Evolutionary conservation across 495 filamentous ascomycete genomes (phyloP), one percentile per base, ranked within the genome.

Genomic region (Tuber umbilicatum): DNA sequence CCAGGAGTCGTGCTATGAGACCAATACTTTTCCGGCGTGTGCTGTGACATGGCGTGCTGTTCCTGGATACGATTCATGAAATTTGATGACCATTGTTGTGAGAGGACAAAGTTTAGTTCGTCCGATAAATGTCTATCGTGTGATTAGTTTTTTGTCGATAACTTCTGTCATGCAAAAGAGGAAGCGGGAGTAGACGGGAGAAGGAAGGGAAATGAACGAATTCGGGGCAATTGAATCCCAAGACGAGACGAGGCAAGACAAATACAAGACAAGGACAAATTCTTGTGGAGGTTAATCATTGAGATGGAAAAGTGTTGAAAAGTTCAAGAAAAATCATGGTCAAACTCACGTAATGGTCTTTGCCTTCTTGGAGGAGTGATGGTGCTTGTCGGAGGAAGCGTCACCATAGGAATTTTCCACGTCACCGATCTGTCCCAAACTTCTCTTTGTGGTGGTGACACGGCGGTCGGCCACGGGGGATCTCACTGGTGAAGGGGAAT

Each of bases 341-440:
- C 55, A 64, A 64, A 79, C 77, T 79, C 72, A 79, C 77, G 76
- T 70, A 79, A 79, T 79, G 45, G 74, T 72, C 55, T 68, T 76
- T 74, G 69, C 42, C 73, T 74, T 78, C 74, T 69, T 70, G 42
- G 70, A 68, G 69, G 78, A 74, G 75, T 69, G 69, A 69, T 47
- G 55, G 41, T 60, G 50, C 55, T 35, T 19, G 55, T 64, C 55
- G 27, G 55, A 64, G 27, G 55, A 64, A 64, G 17, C 17, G 12
- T 64, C 14, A 14, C 27, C 27, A 35, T 64, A 35, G 55, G 55
- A 35, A 35, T 35, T 74, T 79, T 79, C 77, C 77, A 79, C 77
- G 77, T 79, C 77, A 79, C 77, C 60, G 70, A 42, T 69, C 38
- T 72, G 70, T 76, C 42, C 55, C 74, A 69, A 76, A 55, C 47